Conservation (phyloP, 176 grass and related monocot genomes). For the Coix lacrymajobi region DNA sequence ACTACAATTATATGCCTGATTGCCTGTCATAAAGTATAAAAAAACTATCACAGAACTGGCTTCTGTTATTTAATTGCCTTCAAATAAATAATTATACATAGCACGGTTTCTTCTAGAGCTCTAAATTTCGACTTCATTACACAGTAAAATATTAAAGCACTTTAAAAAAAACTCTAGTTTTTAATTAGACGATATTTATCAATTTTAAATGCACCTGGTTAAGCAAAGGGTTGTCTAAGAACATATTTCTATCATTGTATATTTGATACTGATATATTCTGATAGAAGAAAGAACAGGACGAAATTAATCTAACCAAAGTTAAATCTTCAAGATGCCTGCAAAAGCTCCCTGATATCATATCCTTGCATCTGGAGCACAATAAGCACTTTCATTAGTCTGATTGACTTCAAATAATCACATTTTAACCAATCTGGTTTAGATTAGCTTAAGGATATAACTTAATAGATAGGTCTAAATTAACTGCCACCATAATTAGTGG, state of each 20-base stretch:
- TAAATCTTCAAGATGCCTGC: constrained; percentile 55
- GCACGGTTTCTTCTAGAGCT: neutral
- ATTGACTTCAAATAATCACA: neutral
- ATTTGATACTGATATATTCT: neutral
- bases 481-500: neutral
- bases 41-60: neutral
- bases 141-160: neutral
- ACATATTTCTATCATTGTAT: neutral
- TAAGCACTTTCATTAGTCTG: constrained; percentile 12
- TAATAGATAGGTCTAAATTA: neutral
- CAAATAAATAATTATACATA: neutral
- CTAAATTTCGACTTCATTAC: neutral
- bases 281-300: neutral
- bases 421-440: neutral
- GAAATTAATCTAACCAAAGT: constrained; percentile 19
- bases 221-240: neutral
- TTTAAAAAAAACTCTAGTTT: neutral
- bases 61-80: neutral
- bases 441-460: neutral
- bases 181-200: neutral
- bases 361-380: constrained; percentile 66
- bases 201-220: neutral
- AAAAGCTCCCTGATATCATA: constrained; percentile 83
- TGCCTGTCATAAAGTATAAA: neutral
- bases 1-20: neutral